A percentile compares a stretch with the other conserved stretches of the same genome.
These are phyloP conservation scores for Ustilago loliicola DNA, from an alignment of 1,284 basidiomycete species.

Conservation along the genomic window DNA sequence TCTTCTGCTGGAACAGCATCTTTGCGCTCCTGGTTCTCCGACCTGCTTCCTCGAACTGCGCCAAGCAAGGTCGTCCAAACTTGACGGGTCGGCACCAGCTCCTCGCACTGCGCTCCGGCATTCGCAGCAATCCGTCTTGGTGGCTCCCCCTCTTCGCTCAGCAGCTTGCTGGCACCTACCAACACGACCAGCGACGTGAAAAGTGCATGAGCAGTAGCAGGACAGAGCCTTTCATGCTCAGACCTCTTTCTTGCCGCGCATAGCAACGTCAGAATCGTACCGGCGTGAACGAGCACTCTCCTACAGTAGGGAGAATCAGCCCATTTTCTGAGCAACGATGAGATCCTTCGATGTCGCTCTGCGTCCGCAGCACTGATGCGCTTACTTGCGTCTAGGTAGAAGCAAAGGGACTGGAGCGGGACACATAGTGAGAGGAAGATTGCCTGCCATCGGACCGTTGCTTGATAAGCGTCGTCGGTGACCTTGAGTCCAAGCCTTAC, in stretches of 20 bases:
- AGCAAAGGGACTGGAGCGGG: slow-evolving; percentile 40
- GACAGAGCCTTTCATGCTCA: slow-evolving; percentile 13
- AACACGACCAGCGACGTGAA: slow-evolving; percentile 33
- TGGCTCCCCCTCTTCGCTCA: neutral
- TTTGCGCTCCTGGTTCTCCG: neutral
- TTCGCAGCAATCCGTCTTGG: neutral
- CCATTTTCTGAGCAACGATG: slow-evolving; percentile 33
- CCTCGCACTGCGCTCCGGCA: slow-evolving; percentile 6
- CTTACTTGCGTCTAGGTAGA: slow-evolving; percentile 22
- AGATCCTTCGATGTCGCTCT: slow-evolving; percentile 15
- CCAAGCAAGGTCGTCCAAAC: slow-evolving; percentile 19
- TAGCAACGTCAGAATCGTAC: slow-evolving; percentile 40
- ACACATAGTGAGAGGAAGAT: slow-evolving; percentile 38
- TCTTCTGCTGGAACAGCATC: neutral
- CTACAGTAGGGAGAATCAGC: slow-evolving; percentile 27
- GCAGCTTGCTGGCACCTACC: slow-evolving; percentile 14
- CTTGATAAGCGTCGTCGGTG: slow-evolving; percentile 32
- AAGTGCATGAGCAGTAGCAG: slow-evolving; percentile 33
- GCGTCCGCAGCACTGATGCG: neutral
- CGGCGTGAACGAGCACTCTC: slow-evolving; percentile 39
- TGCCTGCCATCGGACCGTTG: slow-evolving; percentile 43
- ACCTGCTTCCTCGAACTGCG: neutral
- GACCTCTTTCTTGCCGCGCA: slow-evolving; percentile 4
- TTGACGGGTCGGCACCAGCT: slow-evolving; percentile 20
- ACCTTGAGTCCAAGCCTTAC: slow-evolving; percentile 22